Evolutionary conservation across 2,329 filamentous ascomycete genomes (phyloP).

Genomic region (Trichoderma cornu-damae): DNA sequence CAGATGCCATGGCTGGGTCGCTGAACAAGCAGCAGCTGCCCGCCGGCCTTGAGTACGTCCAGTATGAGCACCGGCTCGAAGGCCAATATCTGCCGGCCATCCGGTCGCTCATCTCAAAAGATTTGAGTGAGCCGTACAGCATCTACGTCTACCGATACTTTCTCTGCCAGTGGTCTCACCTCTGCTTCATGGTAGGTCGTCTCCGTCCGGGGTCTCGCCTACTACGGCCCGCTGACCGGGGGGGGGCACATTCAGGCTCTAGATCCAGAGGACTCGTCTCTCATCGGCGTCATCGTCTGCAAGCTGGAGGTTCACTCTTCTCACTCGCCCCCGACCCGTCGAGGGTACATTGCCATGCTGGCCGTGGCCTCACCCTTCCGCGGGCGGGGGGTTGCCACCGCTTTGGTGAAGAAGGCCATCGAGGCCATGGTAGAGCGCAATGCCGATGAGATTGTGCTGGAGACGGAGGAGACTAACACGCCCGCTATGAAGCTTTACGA

Average conservation of each 20-base stretch:
- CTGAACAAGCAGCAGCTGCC: constrained; percentile 35
- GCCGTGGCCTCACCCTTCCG: constrained; percentile 79
- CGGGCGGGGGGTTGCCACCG: constrained; percentile 81
- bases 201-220: background rate
- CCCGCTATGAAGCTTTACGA: constrained; percentile 92
- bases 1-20: constrained; percentile 32
- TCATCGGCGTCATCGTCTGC: constrained; percentile 89
- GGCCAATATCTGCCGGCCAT: constrained; percentile 73
- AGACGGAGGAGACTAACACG: constrained; percentile 90
- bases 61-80: constrained; percentile 58
- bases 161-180: constrained; percentile 91
- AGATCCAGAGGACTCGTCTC: constrained; percentile 53
- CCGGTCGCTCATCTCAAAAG: constrained; percentile 87
- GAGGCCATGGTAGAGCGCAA: constrained; percentile 79
- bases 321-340: constrained; percentile 65
- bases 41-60: constrained; percentile 52
- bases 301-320: constrained; percentile 89
- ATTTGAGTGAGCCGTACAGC: constrained; percentile 95
- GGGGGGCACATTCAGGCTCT: constrained; percentile 47
- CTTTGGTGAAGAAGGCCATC: constrained; percentile 82
- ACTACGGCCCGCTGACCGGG: constrained; percentile 1
- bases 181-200: constrained; percentile 80
- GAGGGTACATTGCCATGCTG: constrained; percentile 98
- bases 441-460: constrained; percentile 91
- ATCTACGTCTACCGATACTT: constrained; percentile 99